Base-by-base conservation (phyloP, 1,139 yeast species). In the Geotrichum reessii region DNA sequence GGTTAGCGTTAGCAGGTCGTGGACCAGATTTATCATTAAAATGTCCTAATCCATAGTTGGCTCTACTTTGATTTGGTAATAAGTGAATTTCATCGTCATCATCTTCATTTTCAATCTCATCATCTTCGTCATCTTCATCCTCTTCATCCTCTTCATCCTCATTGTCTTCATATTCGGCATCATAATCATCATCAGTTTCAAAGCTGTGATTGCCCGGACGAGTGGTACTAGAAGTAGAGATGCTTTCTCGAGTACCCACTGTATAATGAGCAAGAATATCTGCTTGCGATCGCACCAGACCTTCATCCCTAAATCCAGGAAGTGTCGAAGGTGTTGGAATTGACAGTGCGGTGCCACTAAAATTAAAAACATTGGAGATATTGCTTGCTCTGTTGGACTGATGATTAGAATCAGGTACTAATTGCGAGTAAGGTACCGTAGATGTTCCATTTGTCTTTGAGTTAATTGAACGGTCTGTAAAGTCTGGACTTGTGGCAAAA, bases 291-390 rank as follows among this genome's bases (percentile, higher is more conserved):
- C 17, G 14, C 14, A 33, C 14, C 28, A 50, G 7, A 3, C 55
- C 55, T 6, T 52, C 55, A 25, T 52, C 55, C 25, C 57, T 24
- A 27, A 54, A 54, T 7, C 50, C 44, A 19, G 53, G 52, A 22
- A 54, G 21, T 5, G 57, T 54, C 11, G 57, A 54, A 12, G 57
- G 53, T 12, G n/a, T 33, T 24, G 27, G 25, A 14, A 40, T 28
- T 12, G 53, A 50, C 14, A 50, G 25, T 3, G 53, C 47, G 8
- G 47, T 50, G 46, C 40, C 40, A 37, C 24, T 12, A 5, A 33
- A 33, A 33, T 33, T 33, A 17, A n/a, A 33, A 33, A 12, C 40
- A 11, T 33, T 33, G 17, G 40, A 11, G 5, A 33, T 33, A 33
- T n/a, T 33, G 40, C 14, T 33, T 33, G n/a, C 17, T 17, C 17